Evolutionary conservation across 73 alveolate species (phyloP), one percentile per base, ranked within the genome.

Genomic region (Paramecium biaurelia): DNA sequence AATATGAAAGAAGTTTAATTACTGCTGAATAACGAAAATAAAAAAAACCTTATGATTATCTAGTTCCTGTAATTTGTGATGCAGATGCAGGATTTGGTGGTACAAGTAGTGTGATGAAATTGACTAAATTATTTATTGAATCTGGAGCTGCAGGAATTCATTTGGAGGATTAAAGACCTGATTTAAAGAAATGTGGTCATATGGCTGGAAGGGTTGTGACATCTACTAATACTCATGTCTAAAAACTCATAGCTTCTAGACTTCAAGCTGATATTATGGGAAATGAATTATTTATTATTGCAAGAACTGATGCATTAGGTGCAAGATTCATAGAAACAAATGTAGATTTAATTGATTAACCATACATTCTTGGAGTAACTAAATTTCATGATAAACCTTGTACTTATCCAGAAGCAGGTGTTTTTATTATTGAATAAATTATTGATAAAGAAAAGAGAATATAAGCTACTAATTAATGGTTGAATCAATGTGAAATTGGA

Each of bases 31-130:
- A 95, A 89, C 59, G 95, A 63, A 63, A 72, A 9, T 38, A 57
- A 67, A 95, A 85, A 32, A 85, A 87, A n/a, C 90, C 70, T 45
- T 70, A 72, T 41, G 99, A 97, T 93, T 96, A 96, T 93, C 84
- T 97, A 70, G 93, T 88, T 49, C 99, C 99, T 38, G 93, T 95
- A 87, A 97, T 97, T 38, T 98, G 99, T 28, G 99, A 97, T 70
- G 99, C 99, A 23, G 99, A 97, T 94, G 98, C 99, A 20, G 99
- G 99, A 2, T 96, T 95, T 76, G 99, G 99, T 23, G 99, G 99
- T 58, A 92, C 96, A 79, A 96, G 98, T 21, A 88, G 97, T 68
- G 95, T 95, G 72, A 97, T 97, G 99, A 96, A 96, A 92, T 94
- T 96, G 34, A 95, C 94, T 32, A 97, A 97, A 93, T 86, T 95